Evolutionary conservation across 2,329 filamentous ascomycete genomes (phyloP).

Genomic region (Sarocladiaceae sp.): DNA sequence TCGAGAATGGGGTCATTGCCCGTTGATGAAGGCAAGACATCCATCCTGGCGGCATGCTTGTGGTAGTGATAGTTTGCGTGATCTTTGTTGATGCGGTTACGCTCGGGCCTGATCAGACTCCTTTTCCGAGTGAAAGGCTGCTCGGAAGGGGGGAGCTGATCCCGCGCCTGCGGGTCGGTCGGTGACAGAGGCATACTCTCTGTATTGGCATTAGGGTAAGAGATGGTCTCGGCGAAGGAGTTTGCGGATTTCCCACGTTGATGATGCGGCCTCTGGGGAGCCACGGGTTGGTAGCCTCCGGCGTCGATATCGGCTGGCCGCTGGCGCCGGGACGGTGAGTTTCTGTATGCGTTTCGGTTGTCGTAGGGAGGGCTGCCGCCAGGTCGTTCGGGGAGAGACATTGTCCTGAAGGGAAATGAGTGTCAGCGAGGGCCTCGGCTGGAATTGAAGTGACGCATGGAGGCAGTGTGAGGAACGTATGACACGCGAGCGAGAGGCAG

Average conservation of each 20-base stretch:
- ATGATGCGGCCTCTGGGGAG: conserved; percentile 35
- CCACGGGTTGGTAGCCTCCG: conserved; percentile 45
- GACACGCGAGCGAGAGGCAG: conserved; percentile 4
- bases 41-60: conserved; percentile 91
- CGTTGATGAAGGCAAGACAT: conserved; percentile 82
- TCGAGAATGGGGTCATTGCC: conserved; percentile 87
- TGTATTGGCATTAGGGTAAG: conserved; percentile 49
- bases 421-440: conserved; percentile 7
- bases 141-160: conserved; percentile 24
- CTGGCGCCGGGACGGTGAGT: conserved; percentile 62
- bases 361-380: conserved; percentile 56
- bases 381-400: conserved; percentile 63
- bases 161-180: conserved; percentile 27
- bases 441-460: conserved; percentile 6
- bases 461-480: not conserved
- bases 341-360: conserved; percentile 60
- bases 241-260: conserved; percentile 53
- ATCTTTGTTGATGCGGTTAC: conserved; percentile 76
- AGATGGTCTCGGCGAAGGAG: conserved; percentile 55
- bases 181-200: conserved; percentile 53
- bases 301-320: conserved; percentile 68
- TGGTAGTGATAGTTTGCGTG: conserved; percentile 96
- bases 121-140: conserved; percentile 63
- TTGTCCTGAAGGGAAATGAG: conserved; percentile 33
- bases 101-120: conserved; percentile 85